Percentiles rank a stretch among this genome's conserved stretches.
These are phyloP conservation scores for Achaetomiella virescens DNA, from an alignment of 495 filamentous ascomycete genomes.

Conservation along the genomic window DNA sequence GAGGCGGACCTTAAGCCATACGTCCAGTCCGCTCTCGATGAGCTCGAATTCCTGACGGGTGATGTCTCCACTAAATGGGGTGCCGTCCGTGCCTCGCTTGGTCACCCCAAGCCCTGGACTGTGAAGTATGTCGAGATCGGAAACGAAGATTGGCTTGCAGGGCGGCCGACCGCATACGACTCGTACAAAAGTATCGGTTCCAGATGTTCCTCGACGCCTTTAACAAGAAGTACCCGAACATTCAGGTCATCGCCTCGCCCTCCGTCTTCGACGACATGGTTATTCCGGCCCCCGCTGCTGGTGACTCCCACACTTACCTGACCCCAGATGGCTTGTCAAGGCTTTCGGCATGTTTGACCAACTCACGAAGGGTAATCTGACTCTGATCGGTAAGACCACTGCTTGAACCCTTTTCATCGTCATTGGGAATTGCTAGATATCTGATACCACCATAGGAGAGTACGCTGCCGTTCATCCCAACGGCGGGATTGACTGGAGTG, in stretches of 20 bases:
- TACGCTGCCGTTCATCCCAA: not conserved
- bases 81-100: slow-evolving; percentile 47
- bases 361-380: slow-evolving; percentile 27
- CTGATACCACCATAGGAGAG: not conserved
- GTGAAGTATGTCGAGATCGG: slow-evolving; percentile 59
- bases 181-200: slow-evolving; percentile 45
- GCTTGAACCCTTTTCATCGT: not conserved
- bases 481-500: not conserved
- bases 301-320: slow-evolving; percentile 38
- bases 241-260: slow-evolving; percentile 18
- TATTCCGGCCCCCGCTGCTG: slow-evolving; percentile 36
- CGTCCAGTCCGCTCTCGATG: slow-evolving; percentile 57
- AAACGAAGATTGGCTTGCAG: slow-evolving; percentile 58
- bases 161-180: slow-evolving; percentile 10
- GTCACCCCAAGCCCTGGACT: slow-evolving; percentile 51
- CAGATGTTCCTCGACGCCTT: slow-evolving; percentile 51
- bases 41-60: slow-evolving; percentile 61
- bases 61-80: slow-evolving; percentile 49
- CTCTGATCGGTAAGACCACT: slow-evolving; percentile 33
- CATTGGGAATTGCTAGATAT: not conserved
- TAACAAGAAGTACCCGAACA: slow-evolving; percentile 50
- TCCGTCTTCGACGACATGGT: slow-evolving; percentile 32
- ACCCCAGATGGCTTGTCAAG: slow-evolving; percentile 28
- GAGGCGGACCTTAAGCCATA: slow-evolving; percentile 35
- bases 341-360: slow-evolving; percentile 45